Conservation (phyloP, 192 early-diverging fungal species). For the Coemansia sp. region DNA sequence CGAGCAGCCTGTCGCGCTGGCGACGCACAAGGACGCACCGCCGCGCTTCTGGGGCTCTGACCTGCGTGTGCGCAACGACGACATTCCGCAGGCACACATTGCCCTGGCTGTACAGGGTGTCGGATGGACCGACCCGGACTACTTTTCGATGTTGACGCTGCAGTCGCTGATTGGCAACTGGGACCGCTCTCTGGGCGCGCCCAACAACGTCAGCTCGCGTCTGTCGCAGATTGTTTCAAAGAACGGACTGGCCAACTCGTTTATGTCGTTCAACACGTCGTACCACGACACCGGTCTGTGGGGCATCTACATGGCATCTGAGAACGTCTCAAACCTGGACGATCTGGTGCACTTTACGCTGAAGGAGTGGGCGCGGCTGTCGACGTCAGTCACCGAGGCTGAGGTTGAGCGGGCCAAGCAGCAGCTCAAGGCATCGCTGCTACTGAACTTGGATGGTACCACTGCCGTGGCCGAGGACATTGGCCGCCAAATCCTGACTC, state of each 20-base stretch:
- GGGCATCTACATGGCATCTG: constrained; percentile 90
- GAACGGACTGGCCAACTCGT: constrained; percentile 90
- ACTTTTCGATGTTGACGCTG: constrained; percentile 92
- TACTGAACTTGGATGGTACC: constrained; percentile 89
- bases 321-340: constrained; percentile 78
- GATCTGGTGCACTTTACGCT: constrained; percentile 85
- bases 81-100: constrained; percentile 89
- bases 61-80: constrained; percentile 82
- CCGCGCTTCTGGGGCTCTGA: constrained; percentile 90
- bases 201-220: constrained; percentile 80
- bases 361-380: constrained; percentile 91
- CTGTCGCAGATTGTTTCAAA: constrained; percentile 81
- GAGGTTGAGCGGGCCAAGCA: constrained; percentile 98
- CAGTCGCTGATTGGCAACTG: constrained; percentile 95
- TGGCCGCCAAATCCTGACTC: constrained; percentile 92
- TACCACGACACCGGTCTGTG: constrained; percentile 98
- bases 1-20: constrained; percentile 53
- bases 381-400: constrained; percentile 75
- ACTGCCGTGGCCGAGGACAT: constrained; percentile 97
- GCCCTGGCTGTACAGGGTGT: constrained; percentile 97
- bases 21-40: constrained; percentile 49
- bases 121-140: constrained; percentile 92
- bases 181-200: constrained; percentile 91
- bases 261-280: constrained; percentile 99
- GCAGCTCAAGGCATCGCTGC: constrained; percentile 92